phyloP scores from a whole-genome alignment of 2,329 filamentous ascomycete species.

The Venturia oleaginea region DNA sequence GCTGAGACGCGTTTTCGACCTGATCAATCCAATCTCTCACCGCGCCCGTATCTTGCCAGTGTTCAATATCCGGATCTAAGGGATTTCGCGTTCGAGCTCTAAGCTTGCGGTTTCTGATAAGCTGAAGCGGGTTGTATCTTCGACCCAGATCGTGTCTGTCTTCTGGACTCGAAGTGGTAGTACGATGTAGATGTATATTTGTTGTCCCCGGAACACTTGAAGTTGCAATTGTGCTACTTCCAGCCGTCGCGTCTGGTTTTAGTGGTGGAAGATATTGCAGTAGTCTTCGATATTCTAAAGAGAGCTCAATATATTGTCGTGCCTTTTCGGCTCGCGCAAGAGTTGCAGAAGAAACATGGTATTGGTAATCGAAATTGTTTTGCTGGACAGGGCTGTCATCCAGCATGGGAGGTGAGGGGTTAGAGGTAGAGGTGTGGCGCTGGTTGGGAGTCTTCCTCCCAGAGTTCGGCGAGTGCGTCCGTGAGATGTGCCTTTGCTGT shows the following conservation, averaged over 20 bases:
- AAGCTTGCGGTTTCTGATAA: conserved; percentile 81
- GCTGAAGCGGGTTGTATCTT: conserved; percentile 83
- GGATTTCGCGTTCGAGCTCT: conserved; percentile 66
- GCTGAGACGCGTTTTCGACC: conserved; percentile 43
- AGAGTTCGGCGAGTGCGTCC: conserved; percentile 52
- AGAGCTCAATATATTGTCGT: conserved; percentile 75
- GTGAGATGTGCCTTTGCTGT: conserved; percentile 56
- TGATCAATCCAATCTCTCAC: conserved; percentile 72
- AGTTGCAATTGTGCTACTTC: conserved; percentile 31
- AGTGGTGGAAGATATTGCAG: conserved; percentile 72
- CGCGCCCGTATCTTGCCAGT: conserved; percentile 63
- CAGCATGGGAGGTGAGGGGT: conserved; percentile 14
- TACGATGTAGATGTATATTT: conserved; percentile 24
- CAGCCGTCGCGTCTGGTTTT: conserved; percentile 37
- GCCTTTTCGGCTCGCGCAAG: conserved; percentile 75
- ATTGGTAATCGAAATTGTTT: conserved; percentile 38
- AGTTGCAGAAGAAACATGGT: conserved; percentile 70
- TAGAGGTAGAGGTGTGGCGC: conserved; percentile 18
- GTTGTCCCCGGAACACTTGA: conserved; percentile 33
- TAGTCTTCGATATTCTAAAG: conserved; percentile 72
- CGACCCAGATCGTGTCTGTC: conserved; percentile 48
- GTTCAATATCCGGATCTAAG: conserved; percentile 65
- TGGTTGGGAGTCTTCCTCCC: conserved; percentile 24
- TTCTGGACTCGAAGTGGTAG: conserved; percentile 28
- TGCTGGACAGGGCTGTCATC: conserved; percentile 20